Evolutionary conservation across 306 rosid species (phyloP).

Genomic region (Pterocarpus macrocarpus): DNA sequence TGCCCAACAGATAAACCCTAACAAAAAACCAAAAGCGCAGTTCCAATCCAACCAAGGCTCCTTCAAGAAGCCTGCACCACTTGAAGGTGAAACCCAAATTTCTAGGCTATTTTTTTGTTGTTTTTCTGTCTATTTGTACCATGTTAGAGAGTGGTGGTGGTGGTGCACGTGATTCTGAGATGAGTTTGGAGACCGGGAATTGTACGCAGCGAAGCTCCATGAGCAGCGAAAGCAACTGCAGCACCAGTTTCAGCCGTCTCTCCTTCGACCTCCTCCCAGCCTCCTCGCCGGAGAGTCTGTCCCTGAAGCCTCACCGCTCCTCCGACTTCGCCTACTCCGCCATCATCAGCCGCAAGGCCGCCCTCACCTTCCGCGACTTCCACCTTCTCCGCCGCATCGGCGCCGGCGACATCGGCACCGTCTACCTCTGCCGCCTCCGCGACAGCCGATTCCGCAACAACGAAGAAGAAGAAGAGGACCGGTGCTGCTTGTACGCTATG

Average conservation of each 20-base stretch:
- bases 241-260: slow-evolving; percentile 85
- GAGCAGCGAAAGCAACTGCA: slow-evolving; percentile 86
- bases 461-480: slow-evolving; percentile 33
- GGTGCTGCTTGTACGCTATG: slow-evolving; percentile 75
- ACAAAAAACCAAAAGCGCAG: neutral
- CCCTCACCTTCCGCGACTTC: slow-evolving; percentile 85
- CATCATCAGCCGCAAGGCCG: slow-evolving; percentile 61
- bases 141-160: slow-evolving; percentile 66
- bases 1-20: slow-evolving; percentile 37
- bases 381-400: slow-evolving; percentile 83
- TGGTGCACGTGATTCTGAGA: slow-evolving; percentile 65
- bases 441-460: slow-evolving; percentile 6
- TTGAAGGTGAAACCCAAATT: neutral
- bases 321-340: slow-evolving; percentile 92
- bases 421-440: slow-evolving; percentile 79
- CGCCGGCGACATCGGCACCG: slow-evolving; percentile 92
- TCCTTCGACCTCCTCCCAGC: slow-evolving; percentile 73
- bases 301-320: slow-evolving; percentile 88
- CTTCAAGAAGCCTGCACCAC: slow-evolving; percentile 27
- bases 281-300: slow-evolving; percentile 61
- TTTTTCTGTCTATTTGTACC: slow-evolving; percentile 40
- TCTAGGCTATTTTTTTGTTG: neutral
- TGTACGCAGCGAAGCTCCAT: slow-evolving; percentile 72
- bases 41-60: slow-evolving; percentile 12
- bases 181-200: slow-evolving; percentile 61